Evolutionary conservation across 805 yeast genomes (phyloP).

Genomic region (Pichia heedii): DNA sequence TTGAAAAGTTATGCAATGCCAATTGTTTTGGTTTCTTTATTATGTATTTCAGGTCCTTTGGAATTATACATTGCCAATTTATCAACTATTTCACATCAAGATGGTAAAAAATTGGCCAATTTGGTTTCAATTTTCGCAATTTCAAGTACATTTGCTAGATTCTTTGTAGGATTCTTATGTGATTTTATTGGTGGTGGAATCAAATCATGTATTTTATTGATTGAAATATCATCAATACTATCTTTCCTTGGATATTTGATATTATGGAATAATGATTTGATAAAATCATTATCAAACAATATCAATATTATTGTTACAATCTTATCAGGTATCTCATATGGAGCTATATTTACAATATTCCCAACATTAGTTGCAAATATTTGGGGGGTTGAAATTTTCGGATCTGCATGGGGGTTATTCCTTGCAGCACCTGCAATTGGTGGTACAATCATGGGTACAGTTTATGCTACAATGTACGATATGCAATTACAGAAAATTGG

Average conservation of each 20-base stretch:
- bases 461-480: constrained; percentile 44
- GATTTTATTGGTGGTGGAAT: constrained; percentile 39
- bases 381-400: constrained; percentile 84
- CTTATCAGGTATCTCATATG: constrained; percentile 57
- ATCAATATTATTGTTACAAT: background rate
- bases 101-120: constrained; percentile 15
- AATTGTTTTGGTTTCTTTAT: constrained; percentile 51
- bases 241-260: background rate
- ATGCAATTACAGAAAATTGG: background rate
- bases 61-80: constrained; percentile 80
- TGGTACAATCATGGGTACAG: constrained; percentile 53
- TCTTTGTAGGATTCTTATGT: constrained; percentile 53
- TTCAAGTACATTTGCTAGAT: constrained; percentile 59
- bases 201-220: background rate
- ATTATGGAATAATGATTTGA: no score
- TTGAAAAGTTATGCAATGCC: constrained; percentile 53
- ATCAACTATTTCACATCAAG: constrained; percentile 40
- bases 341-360: constrained; percentile 71
- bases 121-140: constrained; percentile 55
- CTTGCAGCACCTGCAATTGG: constrained; percentile 88
- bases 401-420: constrained; percentile 84
- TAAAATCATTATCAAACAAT: no score
- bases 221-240: background rate
- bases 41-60: constrained; percentile 70
- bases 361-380: constrained; percentile 72